These are phyloP conservation scores for Macadamia integrifolia DNA, from an alignment of 164 flowering plant species.

Conservation along the genomic window DNA sequence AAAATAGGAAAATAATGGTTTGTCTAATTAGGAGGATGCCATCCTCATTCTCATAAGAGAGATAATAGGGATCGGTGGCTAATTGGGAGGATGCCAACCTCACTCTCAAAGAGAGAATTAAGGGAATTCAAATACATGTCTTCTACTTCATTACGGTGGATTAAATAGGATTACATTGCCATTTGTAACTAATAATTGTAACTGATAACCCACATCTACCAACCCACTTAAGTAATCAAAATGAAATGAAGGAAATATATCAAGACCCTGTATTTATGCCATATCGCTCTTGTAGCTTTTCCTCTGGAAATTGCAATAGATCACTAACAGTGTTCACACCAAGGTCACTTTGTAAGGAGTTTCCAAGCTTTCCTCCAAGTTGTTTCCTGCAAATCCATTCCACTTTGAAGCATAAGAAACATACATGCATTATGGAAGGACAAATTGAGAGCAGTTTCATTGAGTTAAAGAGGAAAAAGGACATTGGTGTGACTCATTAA, in stretches of 20 bases:
- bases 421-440: background rate
- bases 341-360: conserved; percentile 73
- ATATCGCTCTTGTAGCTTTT: conserved; percentile 75
- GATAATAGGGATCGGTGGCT: too few relatives aligned
- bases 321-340: conserved; percentile 86
- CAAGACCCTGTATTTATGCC: conserved; percentile 89
- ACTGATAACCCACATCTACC: too few relatives aligned
- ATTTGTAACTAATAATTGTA: too few relatives aligned
- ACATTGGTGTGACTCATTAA: background rate
- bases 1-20: too few relatives aligned
- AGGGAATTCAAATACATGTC: too few relatives aligned
- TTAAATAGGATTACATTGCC: too few relatives aligned
- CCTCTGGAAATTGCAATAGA: conserved; percentile 75
- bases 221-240: background rate
- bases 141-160: too few relatives aligned
- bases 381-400: conserved; percentile 63
- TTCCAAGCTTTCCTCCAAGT: conserved; percentile 97
- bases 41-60: too few relatives aligned
- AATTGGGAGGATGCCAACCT: too few relatives aligned
- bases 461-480: background rate
- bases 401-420: background rate
- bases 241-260: background rate
- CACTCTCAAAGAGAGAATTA: too few relatives aligned
- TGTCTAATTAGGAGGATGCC: too few relatives aligned
- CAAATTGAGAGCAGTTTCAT: background rate